These are phyloP conservation scores for Hortaea sp. DNA, from an alignment of 2,329 filamentous ascomycete species.

Conservation along the genomic window DNA sequence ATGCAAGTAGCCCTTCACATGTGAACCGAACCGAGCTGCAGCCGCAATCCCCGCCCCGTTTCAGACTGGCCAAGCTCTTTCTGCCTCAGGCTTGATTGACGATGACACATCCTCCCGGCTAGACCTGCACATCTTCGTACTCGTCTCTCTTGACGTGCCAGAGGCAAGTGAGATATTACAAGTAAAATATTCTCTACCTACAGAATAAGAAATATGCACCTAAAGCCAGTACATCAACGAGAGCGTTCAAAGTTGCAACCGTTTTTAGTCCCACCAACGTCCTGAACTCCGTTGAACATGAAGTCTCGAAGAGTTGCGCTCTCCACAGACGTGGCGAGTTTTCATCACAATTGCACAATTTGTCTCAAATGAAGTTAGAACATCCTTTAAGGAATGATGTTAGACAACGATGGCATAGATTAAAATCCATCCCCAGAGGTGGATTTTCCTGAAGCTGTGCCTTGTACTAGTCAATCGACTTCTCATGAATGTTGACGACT, in stretches of 20 bases:
- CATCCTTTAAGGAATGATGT: conserved; percentile 8
- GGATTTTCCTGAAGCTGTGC: conserved; percentile 2
- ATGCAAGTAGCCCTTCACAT: background rate
- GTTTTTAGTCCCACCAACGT: conserved; percentile 2
- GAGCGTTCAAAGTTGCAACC: conserved; percentile 1
- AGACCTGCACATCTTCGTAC: too few species aligned
- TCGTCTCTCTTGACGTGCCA: too few species aligned
- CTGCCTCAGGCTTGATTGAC: background rate
- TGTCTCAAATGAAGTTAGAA: conserved; percentile 3
- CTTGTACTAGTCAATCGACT: background rate
- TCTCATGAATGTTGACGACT: background rate
- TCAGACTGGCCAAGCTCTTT: background rate
- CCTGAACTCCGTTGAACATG: conserved; percentile 1
- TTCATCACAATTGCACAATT: conserved; percentile 4
- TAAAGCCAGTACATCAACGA: too few species aligned
- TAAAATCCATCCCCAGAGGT: conserved; percentile 2
- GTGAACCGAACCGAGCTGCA: too few species aligned
- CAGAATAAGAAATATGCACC: too few species aligned
- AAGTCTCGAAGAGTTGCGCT: conserved; percentile 5
- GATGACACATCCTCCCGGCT: too few species aligned
- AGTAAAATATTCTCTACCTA: too few species aligned
- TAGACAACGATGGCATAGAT: conserved; percentile 7
- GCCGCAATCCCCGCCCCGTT: too few species aligned
- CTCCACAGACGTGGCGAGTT: conserved; percentile 6
- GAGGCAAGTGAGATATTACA: too few species aligned